Evolutionary conservation across 169 alveolate species (phyloP).

Genomic region (Plasmodium vinckei): DNA sequence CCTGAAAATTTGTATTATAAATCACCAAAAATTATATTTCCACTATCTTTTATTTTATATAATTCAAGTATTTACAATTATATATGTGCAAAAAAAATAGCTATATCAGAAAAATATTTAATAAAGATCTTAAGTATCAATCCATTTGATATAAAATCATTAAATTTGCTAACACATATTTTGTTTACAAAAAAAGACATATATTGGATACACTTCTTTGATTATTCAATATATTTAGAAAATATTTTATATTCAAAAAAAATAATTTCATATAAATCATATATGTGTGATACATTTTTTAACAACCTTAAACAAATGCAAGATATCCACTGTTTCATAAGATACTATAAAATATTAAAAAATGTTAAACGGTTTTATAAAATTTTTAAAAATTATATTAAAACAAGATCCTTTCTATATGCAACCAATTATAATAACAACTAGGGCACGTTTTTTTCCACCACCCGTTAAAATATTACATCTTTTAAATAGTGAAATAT

Average conservation of each 20-base stretch:
- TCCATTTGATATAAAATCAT: constrained; percentile 50
- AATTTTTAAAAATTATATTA: constrained; percentile 31
- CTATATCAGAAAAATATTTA: constrained; percentile 31
- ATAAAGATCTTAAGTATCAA: constrained; percentile 15
- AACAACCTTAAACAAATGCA: constrained; percentile 1
- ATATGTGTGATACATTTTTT: constrained; percentile 19
- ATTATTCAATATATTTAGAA: constrained; percentile 50
- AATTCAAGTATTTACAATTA: constrained; percentile 27
- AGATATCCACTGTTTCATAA: constrained; percentile 1
- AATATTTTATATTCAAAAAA: constrained; percentile 11
- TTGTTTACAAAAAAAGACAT: constrained; percentile 24
- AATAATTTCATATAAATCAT: neutral
- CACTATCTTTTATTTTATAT: constrained; percentile 24
- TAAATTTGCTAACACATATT: constrained; percentile 29
- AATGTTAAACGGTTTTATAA: neutral
- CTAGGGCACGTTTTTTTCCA: no score
- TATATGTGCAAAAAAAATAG: constrained; percentile 35
- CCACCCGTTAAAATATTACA: no score
- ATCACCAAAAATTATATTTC: neutral
- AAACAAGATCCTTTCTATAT: neutral
- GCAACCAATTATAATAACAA: neutral
- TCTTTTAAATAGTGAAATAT: no score
- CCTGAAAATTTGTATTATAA: constrained; percentile 3
- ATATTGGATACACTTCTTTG: constrained; percentile 53
- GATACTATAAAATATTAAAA: constrained; percentile 16